Conservation (phyloP, 495 filamentous ascomycete species). For the Cladorrhinum samala region DNA sequence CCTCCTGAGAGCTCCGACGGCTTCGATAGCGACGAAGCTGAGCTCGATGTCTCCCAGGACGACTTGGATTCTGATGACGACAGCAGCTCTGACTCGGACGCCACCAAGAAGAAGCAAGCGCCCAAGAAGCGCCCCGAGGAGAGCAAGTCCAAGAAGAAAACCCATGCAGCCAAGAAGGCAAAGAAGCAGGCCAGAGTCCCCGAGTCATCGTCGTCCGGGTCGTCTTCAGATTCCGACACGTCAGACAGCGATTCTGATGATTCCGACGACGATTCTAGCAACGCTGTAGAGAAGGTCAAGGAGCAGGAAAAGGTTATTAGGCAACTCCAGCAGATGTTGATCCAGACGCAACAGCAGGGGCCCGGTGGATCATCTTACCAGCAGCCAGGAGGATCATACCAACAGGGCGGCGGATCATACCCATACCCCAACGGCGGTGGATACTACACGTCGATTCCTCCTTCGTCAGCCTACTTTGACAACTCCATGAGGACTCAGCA, state of each 20-base stretch:
- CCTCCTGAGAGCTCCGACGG: conserved; percentile 25
- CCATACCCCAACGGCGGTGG: conserved; percentile 11
- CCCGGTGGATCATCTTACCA: not conserved
- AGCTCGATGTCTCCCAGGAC: conserved; percentile 19
- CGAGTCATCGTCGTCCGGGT: conserved; percentile 13
- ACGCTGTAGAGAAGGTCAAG: not conserved
- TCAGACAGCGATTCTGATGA: conserved; percentile 21
- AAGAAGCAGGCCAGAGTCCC: conserved; percentile 15
- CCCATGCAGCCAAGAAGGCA: conserved; percentile 19
- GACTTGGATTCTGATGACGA: conserved; percentile 18
- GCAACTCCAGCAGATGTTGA: conserved; percentile 20
- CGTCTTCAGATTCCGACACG: conserved; percentile 32
- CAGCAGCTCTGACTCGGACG: conserved; percentile 25
- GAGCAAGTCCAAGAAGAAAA: conserved; percentile 36
- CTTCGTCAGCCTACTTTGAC: too few relatives aligned
- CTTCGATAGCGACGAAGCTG: conserved; percentile 24
- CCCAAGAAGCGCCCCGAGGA: conserved; percentile 36
- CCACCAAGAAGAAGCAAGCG: conserved; percentile 34
- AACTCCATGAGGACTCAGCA: too few relatives aligned
- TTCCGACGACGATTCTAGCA: conserved; percentile 13
- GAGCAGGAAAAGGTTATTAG: conserved; percentile 18
- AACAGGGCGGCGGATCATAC: conserved; percentile 23
- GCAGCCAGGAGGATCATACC: conserved; percentile 1
- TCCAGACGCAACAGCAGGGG: conserved; percentile 17
- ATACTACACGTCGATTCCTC: conserved; percentile 2